Evolutionary conservation across 1,139 yeast genomes (phyloP).

Genomic region (Zygosaccharomyces sapae): DNA sequence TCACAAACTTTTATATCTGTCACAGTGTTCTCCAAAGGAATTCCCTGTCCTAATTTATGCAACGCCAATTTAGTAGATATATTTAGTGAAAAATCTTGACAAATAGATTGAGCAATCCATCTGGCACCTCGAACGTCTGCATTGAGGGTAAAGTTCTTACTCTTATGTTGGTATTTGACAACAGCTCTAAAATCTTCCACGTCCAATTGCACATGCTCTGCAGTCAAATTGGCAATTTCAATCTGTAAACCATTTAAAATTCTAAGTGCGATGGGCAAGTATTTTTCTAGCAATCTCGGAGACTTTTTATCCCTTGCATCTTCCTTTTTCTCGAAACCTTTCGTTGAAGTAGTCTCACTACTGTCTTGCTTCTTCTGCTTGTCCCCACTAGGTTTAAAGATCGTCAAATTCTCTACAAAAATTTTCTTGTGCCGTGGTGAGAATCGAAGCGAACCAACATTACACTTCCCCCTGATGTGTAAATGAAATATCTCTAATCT

Average conservation of each 20-base stretch:
- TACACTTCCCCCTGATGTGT: conserved; percentile 12
- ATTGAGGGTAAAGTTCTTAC: neutral
- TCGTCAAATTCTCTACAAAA: conserved; percentile 16
- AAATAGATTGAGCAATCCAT: conserved; percentile 1
- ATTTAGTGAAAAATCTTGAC: conserved; percentile 1
- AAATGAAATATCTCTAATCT: conserved; percentile 18
- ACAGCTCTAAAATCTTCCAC: conserved; percentile 1
- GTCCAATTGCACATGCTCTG: neutral
- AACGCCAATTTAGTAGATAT: neutral
- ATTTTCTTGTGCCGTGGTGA: conserved; percentile 19
- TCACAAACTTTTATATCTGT: neutral
- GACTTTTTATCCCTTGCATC: neutral
- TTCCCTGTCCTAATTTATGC: neutral
- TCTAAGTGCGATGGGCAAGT: neutral
- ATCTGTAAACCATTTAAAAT: conserved; percentile 1
- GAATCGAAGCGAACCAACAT: conserved; percentile 21
- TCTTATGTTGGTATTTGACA: neutral
- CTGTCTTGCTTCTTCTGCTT: neutral
- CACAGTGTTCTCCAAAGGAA: neutral
- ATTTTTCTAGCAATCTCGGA: neutral
- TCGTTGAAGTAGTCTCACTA: neutral
- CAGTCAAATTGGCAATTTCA: neutral
- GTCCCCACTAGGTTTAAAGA: neutral
- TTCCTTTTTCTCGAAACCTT: neutral
- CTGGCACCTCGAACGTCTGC: neutral